Base-by-base conservation (phyloP, 306 rosid genomes). In the Prunus fruticosa region DNA sequence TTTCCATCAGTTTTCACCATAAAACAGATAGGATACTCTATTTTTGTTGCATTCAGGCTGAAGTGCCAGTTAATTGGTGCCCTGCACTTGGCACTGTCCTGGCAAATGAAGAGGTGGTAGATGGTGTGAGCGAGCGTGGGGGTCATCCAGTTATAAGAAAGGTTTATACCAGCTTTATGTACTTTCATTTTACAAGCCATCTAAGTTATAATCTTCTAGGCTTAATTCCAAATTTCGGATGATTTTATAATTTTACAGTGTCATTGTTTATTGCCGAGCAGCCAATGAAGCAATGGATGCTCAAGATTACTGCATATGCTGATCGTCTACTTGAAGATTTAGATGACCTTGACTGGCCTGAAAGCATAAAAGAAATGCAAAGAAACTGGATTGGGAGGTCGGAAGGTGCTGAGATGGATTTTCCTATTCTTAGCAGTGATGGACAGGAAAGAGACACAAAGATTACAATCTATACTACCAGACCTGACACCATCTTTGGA, bases 201-300 rank as follows among this genome's bases (percentile, higher is more conserved):
- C 64, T 4, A 70, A 66, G 66, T 72, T 65, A 67, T 71, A 16
- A 5, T 56, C 72, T 84, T 73, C 73, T 76, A 47, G 56, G 67
- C 82, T 83, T 87, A 81, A 83, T 69, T 74, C 76, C 79, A 72
- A 60, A 67, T 57, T 82, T 86, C 77, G 88, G 84, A 87, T 83
- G 84, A 87, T 86, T 87, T 83, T 80, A 84, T 84, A 89, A 89
- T 91, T 86, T 85, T 92, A 84, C 96, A 86, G 93, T 92, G 85
- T 89, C 84, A 18, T 95, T 89, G 89, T 90, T 95, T 92, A 85
- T 88, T 89, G 86, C 93, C 92, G 85, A 95, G 95, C 98, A 95
- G 98, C 98, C 98, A 75, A 95, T 95, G 98, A 85, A 90, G 87
- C 98, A 95, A 84, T 92, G 98, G 98, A 92, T 92, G 89, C 98